Conservation (phyloP, 2,329 filamentous ascomycete genomes). For the Fusarium humuli region DNA sequence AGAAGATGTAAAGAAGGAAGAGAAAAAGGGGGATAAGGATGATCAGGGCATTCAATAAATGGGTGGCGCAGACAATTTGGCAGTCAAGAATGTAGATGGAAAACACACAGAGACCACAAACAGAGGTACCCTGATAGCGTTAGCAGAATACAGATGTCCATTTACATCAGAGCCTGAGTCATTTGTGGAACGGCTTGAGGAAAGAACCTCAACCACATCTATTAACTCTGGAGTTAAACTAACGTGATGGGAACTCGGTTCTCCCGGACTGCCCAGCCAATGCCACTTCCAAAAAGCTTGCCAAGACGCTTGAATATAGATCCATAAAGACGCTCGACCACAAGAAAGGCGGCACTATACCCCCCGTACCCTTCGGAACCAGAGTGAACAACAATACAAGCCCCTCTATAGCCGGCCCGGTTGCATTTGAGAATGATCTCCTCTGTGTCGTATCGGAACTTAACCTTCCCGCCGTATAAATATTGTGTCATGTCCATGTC, state of each 20-base stretch:
- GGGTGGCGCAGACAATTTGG: rapidly evolving
- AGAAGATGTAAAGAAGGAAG: not conserved
- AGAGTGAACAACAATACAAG: not conserved
- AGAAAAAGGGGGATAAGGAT: not conserved
- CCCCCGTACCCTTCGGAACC: rapidly evolving
- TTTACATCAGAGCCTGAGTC: too few species aligned
- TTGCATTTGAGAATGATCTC: not conserved
- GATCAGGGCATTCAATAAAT: too few species aligned
- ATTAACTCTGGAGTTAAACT: not conserved
- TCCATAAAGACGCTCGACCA: not conserved
- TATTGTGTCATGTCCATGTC: too few species aligned
- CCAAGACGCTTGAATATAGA: rapidly evolving
- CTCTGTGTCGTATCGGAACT: too few species aligned
- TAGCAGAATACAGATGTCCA: rapidly evolving
- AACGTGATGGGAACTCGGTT: not conserved
- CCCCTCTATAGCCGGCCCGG: not conserved
- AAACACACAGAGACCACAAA: not conserved
- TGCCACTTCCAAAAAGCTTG: too few species aligned
- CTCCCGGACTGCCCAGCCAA: too few species aligned
- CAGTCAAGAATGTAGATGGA: not conserved
- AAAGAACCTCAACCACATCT: too few species aligned
- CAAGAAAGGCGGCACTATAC: not conserved
- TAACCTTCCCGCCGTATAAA: too few species aligned
- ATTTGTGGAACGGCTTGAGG: too few species aligned
- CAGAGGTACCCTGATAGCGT: not conserved